phyloP scores from a whole-genome alignment of 257 asterid species.

The Plantago elongata region DNA sequence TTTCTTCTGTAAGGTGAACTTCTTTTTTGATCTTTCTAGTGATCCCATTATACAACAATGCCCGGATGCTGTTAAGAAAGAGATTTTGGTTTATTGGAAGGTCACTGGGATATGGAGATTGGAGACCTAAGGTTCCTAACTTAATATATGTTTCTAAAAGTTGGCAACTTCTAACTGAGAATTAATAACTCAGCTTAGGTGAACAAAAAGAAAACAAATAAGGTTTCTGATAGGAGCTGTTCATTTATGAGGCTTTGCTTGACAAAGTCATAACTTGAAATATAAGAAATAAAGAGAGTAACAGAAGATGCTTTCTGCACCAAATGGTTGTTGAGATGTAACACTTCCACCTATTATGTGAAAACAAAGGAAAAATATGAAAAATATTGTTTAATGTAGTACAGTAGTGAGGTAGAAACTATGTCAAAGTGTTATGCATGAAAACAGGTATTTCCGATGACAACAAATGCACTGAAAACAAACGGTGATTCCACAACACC shows the following conservation, averaged over 20 bases:
- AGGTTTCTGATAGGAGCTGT: constrained; percentile 23
- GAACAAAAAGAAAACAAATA: constrained; percentile 20
- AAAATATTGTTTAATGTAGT: neutral
- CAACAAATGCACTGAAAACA: too few relatives aligned
- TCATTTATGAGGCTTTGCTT: constrained; percentile 31
- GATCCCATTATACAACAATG: constrained; percentile 40
- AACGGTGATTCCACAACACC: too few relatives aligned
- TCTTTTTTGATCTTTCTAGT: constrained; percentile 76
- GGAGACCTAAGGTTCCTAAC: constrained; percentile 11
- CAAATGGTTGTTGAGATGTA: constrained; percentile 70
- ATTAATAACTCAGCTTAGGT: constrained; percentile 26
- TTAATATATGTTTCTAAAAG: constrained; percentile 15
- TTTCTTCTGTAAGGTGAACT: constrained; percentile 64
- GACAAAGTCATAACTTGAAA: constrained; percentile 45
- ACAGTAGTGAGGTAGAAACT: constrained; percentile 4
- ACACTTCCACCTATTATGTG: constrained; percentile 51
- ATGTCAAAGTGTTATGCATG: neutral
- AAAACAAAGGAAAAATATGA: neutral
- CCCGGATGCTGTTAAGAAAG: neutral
- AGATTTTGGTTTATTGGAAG: neutral
- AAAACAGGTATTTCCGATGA: too few relatives aligned
- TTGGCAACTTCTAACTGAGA: constrained; percentile 27
- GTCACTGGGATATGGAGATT: constrained; percentile 1
- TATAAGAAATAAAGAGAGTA: constrained; percentile 33
- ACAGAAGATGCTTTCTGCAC: constrained; percentile 35